Percentiles rank a stretch among this genome's conserved stretches.
These are phyloP conservation scores for Aphanomyces invadans DNA, from an alignment of 352 stramenopile genomes.

Conservation along the genomic window DNA sequence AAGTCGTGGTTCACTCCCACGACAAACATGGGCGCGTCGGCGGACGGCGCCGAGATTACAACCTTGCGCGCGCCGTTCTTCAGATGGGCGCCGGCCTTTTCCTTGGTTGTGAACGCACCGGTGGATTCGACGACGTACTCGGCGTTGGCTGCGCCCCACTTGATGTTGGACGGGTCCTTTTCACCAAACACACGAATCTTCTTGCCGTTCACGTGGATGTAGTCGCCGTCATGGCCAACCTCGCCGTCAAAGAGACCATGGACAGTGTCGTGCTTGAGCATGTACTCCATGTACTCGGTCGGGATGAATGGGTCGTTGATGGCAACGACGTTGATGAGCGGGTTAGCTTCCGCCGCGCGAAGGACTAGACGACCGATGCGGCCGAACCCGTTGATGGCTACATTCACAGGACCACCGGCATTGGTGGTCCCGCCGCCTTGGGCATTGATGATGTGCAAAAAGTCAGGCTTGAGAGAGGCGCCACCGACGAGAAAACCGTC, in stretches of 20 bases:
- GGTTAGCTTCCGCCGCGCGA: constrained; percentile 83
- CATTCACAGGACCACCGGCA: constrained; percentile 73
- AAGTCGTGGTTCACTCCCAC: constrained; percentile 96
- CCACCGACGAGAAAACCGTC: constrained; percentile 98
- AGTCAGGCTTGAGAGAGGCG: constrained; percentile 95
- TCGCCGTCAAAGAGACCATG: constrained; percentile 85
- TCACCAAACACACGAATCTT: constrained; percentile 91
- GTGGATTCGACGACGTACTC: constrained; percentile 94
- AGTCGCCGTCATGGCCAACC: constrained; percentile 77
- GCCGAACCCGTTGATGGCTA: constrained; percentile 99
- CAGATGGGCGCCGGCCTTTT: constrained; percentile 91
- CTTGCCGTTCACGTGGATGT: constrained; percentile 91
- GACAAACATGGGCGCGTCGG: constrained; percentile 97
- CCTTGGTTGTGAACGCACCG: constrained; percentile 68
- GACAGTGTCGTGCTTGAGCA: constrained; percentile 90
- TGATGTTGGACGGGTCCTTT: constrained; percentile 91
- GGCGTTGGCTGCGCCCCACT: constrained; percentile 83
- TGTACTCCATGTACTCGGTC: constrained; percentile 96
- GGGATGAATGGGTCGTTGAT: constrained; percentile 95
- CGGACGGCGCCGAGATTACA: constrained; percentile 96
- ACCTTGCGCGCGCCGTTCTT: constrained; percentile 93
- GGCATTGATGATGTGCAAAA: constrained; percentile 96
- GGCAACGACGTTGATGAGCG: constrained; percentile 84
- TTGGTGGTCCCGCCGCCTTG: constrained; percentile 41
- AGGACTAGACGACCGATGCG: constrained; percentile 97